Percentiles rank a stretch among this genome's conserved stretches.
These are phyloP conservation scores for Rubus idaeus DNA, from an alignment of 306 rosid species.

Conservation along the genomic window DNA sequence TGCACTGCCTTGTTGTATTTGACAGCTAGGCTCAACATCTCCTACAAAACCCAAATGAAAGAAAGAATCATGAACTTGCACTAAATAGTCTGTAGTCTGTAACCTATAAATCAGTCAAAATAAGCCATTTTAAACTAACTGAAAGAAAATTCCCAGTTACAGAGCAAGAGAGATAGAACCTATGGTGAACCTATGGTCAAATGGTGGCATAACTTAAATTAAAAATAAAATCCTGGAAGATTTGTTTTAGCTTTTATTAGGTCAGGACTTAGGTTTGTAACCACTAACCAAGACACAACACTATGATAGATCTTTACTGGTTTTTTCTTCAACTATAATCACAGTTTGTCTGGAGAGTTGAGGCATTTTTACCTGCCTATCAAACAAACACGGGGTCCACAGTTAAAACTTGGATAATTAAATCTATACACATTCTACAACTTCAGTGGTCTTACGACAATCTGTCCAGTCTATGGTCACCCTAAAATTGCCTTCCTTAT, in stretches of 20 bases:
- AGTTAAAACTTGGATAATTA: neutral
- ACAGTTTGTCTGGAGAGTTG: neutral
- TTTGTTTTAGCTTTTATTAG: neutral
- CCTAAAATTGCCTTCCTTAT: neutral
- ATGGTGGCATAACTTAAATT: neutral
- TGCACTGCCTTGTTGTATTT: constrained; percentile 95
- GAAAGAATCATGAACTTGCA: neutral
- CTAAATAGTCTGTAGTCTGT: neutral
- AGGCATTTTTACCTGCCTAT: neutral
- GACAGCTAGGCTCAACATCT: constrained; percentile 70
- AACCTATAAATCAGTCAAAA: neutral
- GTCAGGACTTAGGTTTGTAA: neutral
- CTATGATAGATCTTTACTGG: neutral
- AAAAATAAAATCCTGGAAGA: neutral
- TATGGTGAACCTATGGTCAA: neutral
- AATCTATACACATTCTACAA: neutral
- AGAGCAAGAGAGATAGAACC: neutral
- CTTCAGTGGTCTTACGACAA: neutral
- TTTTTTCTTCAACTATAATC: neutral
- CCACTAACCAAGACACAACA: neutral
- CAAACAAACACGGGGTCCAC: neutral
- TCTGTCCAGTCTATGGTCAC: neutral
- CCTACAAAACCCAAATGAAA: constrained; percentile 47
- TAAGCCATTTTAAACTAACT: neutral
- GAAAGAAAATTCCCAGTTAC: neutral